Evolutionary conservation across 1,284 basidiomycete genomes (phyloP).

Genomic region (Exobasidium rhododendri): DNA sequence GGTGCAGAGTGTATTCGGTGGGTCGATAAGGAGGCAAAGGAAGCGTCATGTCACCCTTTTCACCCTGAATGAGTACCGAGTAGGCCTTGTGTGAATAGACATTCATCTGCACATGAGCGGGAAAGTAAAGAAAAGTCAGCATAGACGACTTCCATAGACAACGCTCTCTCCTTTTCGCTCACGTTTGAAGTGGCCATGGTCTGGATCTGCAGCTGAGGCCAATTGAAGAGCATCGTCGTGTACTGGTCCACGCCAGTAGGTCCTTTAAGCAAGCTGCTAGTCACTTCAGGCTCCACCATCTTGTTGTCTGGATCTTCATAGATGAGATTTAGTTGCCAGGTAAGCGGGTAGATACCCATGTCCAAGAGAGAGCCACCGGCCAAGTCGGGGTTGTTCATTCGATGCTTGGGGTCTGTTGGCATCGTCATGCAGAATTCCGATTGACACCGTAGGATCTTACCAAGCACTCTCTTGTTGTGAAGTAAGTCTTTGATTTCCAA

Average conservation of each 20-base stretch:
- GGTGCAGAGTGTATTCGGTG: conserved; percentile 27
- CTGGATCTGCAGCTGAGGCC: not conserved
- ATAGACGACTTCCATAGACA: not conserved
- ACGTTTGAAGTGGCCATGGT: conserved; percentile 13
- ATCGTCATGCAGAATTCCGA: conserved; percentile 32
- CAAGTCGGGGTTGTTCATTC: conserved; percentile 73
- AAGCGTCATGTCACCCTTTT: conserved; percentile 58
- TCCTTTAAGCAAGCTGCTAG: conserved; percentile 65
- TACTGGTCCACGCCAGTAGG: conserved; percentile 75
- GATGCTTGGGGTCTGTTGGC: conserved; percentile 62
- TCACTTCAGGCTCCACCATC: conserved; percentile 59
- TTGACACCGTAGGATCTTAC: conserved; percentile 28
- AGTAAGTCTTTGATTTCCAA: conserved; percentile 28
- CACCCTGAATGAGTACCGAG: conserved; percentile 32
- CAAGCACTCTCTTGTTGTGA: conserved; percentile 34
- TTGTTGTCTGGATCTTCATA: conserved; percentile 59
- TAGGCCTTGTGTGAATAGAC: conserved; percentile 17
- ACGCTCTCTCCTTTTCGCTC: not conserved
- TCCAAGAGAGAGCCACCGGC: conserved; percentile 83
- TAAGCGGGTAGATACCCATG: conserved; percentile 56
- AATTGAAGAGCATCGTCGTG: conserved; percentile 73
- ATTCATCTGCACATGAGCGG: conserved; percentile 1
- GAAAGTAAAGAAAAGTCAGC: conserved; percentile 2
- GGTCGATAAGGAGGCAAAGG: conserved; percentile 64
- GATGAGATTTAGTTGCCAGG: conserved; percentile 40